Conservation (phyloP, 148 eudicot genomes). For the Chenopodium berlandieri region DNA sequence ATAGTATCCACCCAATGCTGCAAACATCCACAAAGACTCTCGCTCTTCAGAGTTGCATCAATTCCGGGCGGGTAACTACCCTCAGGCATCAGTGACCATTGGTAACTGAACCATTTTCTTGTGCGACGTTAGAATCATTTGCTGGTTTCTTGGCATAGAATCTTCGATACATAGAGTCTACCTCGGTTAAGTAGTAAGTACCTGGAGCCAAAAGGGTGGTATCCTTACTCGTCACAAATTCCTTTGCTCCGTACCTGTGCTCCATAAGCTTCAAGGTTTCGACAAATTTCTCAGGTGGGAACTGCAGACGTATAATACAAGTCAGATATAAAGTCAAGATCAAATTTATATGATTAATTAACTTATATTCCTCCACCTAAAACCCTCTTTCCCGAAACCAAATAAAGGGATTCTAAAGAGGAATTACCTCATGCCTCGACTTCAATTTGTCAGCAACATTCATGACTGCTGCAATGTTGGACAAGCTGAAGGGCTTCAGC, state of each 20-base stretch:
- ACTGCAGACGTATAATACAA: conserved; percentile 34
- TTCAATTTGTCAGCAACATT: conserved; percentile 71
- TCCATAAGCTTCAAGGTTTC: conserved; percentile 84
- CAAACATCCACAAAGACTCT: not conserved
- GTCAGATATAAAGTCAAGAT: not conserved
- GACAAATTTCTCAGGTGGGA: conserved; percentile 78
- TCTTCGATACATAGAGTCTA: conserved; percentile 68
- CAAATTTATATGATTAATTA: too few relatives aligned
- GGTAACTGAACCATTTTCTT: conserved; percentile 40
- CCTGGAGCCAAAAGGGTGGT: conserved; percentile 61
- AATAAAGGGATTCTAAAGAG: not conserved
- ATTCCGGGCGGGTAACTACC: not conserved
- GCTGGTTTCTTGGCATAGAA: conserved; percentile 59
- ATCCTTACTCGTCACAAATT: conserved; percentile 84
- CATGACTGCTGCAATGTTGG: conserved; percentile 74
- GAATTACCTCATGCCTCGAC: conserved; percentile 84
- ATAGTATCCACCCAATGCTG: not conserved
- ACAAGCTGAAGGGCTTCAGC: conserved; percentile 71
- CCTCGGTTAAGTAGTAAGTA: conserved; percentile 79
- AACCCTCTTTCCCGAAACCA: too few relatives aligned
- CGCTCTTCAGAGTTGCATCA: conserved; percentile 1
- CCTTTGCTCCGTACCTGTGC: conserved; percentile 79
- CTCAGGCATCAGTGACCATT: conserved; percentile 48
- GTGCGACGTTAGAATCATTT: not conserved
- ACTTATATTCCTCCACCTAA: too few relatives aligned